Percentiles rank a stretch among this genome's conserved stretches.
These are phyloP conservation scores for Coemansia pectinata DNA, from an alignment of 192 early-diverging fungal genomes.

Conservation along the genomic window DNA sequence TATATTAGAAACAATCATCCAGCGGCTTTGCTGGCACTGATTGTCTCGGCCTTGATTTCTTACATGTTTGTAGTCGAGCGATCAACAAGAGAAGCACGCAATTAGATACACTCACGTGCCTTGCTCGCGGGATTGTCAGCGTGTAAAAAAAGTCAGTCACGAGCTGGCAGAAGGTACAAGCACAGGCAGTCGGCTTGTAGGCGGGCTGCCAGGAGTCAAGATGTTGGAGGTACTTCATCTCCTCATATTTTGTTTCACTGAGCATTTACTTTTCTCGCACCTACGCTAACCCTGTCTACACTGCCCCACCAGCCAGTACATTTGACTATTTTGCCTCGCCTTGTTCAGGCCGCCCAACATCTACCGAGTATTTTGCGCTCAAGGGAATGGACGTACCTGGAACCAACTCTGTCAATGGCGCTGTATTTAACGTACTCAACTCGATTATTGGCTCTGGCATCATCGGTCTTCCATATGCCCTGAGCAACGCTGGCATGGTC, in stretches of 20 bases:
- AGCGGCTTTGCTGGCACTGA: background rate
- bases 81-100: background rate
- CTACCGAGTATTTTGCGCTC: background rate
- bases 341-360: background rate
- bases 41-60: background rate
- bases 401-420: slow-evolving; percentile 8
- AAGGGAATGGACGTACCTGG: background rate
- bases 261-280: background rate
- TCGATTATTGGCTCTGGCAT: slow-evolving; percentile 68
- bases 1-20: background rate
- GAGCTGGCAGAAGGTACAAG: background rate
- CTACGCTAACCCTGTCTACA: background rate
- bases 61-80: background rate
- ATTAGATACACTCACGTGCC: background rate
- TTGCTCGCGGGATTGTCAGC: background rate
- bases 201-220: background rate
- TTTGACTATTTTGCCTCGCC: background rate
- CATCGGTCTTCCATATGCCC: slow-evolving; percentile 63
- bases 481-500: slow-evolving; percentile 60
- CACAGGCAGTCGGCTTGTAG: background rate
- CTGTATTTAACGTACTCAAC: slow-evolving; percentile 64
- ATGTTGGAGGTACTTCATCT: background rate
- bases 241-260: background rate
- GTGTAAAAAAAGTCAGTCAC: background rate
- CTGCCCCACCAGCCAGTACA: background rate